phyloP scores from a whole-genome alignment of 805 yeast species.

The Cyberlindnera galapagoensis region DNA sequence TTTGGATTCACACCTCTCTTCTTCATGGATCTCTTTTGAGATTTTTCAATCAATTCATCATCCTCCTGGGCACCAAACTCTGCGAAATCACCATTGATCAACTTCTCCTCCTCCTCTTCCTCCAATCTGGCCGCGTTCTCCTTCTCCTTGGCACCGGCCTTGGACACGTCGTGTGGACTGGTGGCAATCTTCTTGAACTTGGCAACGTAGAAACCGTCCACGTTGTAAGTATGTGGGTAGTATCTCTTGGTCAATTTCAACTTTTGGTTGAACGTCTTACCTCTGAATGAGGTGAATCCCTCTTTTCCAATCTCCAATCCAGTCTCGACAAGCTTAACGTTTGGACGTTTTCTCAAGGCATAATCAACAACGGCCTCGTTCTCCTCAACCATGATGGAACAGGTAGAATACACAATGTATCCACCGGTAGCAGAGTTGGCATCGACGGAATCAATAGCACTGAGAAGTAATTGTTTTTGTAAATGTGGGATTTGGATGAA shows the following conservation, averaged over 20 bases:
- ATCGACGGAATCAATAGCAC: conserved; percentile 97
- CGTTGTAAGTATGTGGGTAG: conserved; percentile 97
- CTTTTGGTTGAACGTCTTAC: conserved; percentile 78
- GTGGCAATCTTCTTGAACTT: conserved; percentile 88
- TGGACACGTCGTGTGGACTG: conserved; percentile 76
- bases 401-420: conserved; percentile 90
- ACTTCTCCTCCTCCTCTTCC: conserved; percentile 66
- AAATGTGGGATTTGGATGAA: conserved; percentile 94
- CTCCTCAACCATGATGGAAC: conserved; percentile 98
- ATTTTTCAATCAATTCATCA: conserved; percentile 59
- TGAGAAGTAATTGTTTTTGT: conserved; percentile 86
- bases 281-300: conserved; percentile 90
- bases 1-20: conserved; percentile 72
- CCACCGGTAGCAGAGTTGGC: conserved; percentile 91
- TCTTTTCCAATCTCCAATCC: conserved; percentile 92
- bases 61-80: conserved; percentile 74
- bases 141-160: conserved; percentile 85
- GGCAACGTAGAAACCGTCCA: conserved; percentile 97
- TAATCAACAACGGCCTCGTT: conserved; percentile 98
- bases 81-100: conserved; percentile 83
- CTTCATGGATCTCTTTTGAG: conserved; percentile 57
- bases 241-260: conserved; percentile 84
- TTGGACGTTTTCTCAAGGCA: conserved; percentile 92
- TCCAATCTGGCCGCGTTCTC: conserved; percentile 77
- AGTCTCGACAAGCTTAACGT: conserved; percentile 88